Conservation (phyloP, 164 flowering plant genomes). For the Tetracentron sinense region DNA sequence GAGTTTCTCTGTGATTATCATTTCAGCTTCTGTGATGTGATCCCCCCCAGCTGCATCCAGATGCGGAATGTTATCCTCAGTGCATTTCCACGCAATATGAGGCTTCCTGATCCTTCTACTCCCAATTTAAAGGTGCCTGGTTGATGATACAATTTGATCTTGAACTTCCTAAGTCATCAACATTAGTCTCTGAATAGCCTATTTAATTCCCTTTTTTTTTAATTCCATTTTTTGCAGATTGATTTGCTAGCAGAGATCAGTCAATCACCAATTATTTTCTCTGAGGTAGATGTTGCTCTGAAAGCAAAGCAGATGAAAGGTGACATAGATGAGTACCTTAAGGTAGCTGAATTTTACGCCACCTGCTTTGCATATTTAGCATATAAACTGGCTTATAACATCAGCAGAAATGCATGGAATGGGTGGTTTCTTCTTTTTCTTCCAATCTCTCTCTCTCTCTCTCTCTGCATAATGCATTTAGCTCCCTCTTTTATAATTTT, state of each 20-base stretch:
- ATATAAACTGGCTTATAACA: neutral
- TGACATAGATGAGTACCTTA: slow-evolving; percentile 90
- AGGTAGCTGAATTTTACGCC: slow-evolving; percentile 38
- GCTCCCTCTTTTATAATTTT: neutral
- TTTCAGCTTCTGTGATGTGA: slow-evolving; percentile 97
- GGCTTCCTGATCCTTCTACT: slow-evolving; percentile 97
- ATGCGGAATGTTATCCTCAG: slow-evolving; percentile 98
- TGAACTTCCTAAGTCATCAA: neutral
- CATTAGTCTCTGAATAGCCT: neutral
- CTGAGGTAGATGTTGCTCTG: slow-evolving; percentile 90
- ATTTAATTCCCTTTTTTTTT: neutral
- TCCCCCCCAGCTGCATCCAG: slow-evolving; percentile 97
- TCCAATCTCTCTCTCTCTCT: neutral
- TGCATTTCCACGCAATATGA: slow-evolving; percentile 97
- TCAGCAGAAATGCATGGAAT: no score
- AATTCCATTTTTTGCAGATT: slow-evolving; percentile 48
- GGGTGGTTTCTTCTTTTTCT: neutral
- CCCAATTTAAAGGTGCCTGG: slow-evolving; percentile 82
- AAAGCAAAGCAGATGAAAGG: slow-evolving; percentile 81
- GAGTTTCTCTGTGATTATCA: slow-evolving; percentile 97
- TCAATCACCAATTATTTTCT: slow-evolving; percentile 74
- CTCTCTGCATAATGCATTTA: no score
- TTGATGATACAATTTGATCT: neutral
- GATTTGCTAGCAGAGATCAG: slow-evolving; percentile 86
- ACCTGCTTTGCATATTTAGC: neutral